These are phyloP conservation scores for Hymenoscyphus repandus DNA, from an alignment of 2,329 filamentous ascomycete genomes.

Conservation along the genomic window DNA sequence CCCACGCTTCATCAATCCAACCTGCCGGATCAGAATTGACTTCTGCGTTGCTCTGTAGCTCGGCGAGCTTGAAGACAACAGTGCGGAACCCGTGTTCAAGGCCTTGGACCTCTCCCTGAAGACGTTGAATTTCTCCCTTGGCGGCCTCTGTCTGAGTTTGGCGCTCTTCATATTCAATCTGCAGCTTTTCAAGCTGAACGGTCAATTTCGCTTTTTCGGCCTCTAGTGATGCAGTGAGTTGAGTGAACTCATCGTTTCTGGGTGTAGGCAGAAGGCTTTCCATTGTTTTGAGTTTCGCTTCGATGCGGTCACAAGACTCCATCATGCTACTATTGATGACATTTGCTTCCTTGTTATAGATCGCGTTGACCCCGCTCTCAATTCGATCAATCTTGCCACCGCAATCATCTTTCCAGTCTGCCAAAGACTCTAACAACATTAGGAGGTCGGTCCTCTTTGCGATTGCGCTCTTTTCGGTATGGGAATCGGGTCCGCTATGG, in stretches of 20 bases:
- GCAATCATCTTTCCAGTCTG: conserved; percentile 4
- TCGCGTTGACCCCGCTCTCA: not conserved
- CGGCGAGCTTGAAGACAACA: not conserved
- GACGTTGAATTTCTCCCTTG: not conserved
- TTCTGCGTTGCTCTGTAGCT: not conserved
- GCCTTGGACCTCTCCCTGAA: not conserved
- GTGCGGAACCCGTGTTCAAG: not conserved
- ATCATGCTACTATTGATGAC: not conserved
- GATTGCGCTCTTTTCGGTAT: not conserved
- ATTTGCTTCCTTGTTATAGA: not conserved
- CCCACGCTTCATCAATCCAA: conserved; percentile 6
- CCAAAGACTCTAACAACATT: not conserved
- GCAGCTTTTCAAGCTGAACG: not conserved
- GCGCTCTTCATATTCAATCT: not conserved
- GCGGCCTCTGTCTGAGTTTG: not conserved
- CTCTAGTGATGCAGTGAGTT: not conserved
- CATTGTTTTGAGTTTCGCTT: not conserved
- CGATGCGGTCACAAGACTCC: not conserved
- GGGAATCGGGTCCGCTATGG: not conserved
- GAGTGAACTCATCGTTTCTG: not conserved
- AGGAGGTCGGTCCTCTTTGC: conserved; percentile 5
- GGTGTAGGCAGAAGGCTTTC: not conserved
- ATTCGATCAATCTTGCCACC: not conserved
- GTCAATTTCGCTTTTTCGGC: not conserved
- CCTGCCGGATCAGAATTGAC: not conserved